These are phyloP conservation scores for Venturia nashicola DNA, from an alignment of 2,329 filamentous ascomycete genomes.

Conservation along the genomic window DNA sequence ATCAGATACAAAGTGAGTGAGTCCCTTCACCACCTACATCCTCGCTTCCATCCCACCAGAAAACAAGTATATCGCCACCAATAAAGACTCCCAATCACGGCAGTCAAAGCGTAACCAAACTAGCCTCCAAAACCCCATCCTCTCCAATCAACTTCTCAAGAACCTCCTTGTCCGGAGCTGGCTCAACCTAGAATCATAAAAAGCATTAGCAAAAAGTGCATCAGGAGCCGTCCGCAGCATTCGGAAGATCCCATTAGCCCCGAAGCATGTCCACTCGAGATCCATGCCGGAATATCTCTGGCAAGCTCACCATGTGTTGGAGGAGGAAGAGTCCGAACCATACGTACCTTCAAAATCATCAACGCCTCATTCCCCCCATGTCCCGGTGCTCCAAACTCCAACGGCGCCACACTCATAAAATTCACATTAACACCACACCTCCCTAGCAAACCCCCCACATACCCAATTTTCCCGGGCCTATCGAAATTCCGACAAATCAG, in stretches of 20 bases:
- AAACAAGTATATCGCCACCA: too few species aligned
- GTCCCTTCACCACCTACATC: too few species aligned
- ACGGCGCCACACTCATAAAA: conserved; percentile 62
- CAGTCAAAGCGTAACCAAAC: conserved; percentile 28
- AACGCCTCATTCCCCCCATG: conserved; percentile 46
- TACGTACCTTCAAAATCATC: conserved; percentile 62
- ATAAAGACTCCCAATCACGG: conserved; percentile 16
- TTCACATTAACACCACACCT: conserved; percentile 63
- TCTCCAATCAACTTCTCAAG: conserved; percentile 35
- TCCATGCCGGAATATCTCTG: not conserved
- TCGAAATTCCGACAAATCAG: conserved; percentile 76
- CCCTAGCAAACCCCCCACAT: conserved; percentile 60
- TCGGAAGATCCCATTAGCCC: too few species aligned
- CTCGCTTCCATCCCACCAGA: too few species aligned
- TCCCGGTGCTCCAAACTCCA: conserved; percentile 28
- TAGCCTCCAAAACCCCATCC: conserved; percentile 40
- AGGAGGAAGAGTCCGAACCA: too few species aligned
- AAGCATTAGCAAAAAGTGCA: not conserved
- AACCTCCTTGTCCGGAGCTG: conserved; percentile 46
- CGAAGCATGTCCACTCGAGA: too few species aligned
- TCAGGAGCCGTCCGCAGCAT: too few species aligned
- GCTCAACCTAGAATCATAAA: conserved; percentile 27
- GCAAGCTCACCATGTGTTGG: not conserved
- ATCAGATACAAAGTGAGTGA: too few species aligned
- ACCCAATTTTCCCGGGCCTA: conserved; percentile 69